Evolutionary conservation across 305 asterid genomes (phyloP).

Genomic region (Solanum hybrid): DNA sequence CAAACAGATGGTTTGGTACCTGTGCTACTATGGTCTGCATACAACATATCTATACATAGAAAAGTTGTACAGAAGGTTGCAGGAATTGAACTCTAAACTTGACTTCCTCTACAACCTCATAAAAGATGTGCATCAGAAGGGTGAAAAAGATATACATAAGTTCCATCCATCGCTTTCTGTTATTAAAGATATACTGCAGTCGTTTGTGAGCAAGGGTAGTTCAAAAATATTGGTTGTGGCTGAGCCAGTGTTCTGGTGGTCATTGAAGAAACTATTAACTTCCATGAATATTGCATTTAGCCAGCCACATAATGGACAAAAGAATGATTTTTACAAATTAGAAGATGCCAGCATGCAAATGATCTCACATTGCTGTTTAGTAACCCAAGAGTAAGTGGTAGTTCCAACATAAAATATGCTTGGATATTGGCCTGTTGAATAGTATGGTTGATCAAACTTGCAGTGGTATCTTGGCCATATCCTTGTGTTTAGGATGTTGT

Average conservation of each 20-base stretch:
- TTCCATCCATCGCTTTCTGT: conserved; percentile 51
- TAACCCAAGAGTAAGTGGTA: conserved; percentile 48
- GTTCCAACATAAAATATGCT: conserved; percentile 8
- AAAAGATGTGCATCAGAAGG: conserved; percentile 32
- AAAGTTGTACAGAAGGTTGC: conserved; percentile 33
- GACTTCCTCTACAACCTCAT: conserved; percentile 34
- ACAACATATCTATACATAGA: conserved; percentile 37
- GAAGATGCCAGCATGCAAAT: conserved; percentile 16
- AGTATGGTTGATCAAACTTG: background rate
- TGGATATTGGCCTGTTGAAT: background rate
- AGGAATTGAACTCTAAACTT: conserved; percentile 32
- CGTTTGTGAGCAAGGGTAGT: conserved; percentile 14
- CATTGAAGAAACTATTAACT: conserved; percentile 42
- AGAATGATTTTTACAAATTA: conserved; percentile 10
- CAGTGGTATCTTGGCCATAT: background rate
- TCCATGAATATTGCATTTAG: conserved; percentile 37
- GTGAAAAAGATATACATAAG: conserved; percentile 32
- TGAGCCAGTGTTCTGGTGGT: conserved; percentile 47
- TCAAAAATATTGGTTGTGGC: conserved; percentile 45
- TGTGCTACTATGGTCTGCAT: conserved; percentile 56
- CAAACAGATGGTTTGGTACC: conserved; percentile 64
- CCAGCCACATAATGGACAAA: conserved; percentile 25
- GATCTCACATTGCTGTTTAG: conserved; percentile 44
- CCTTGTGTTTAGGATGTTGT: background rate
- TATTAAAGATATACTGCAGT: conserved; percentile 36